phyloP scores from a whole-genome alignment of 108 stramenopile species.

The Nannochloropsis oceanica region DNA sequence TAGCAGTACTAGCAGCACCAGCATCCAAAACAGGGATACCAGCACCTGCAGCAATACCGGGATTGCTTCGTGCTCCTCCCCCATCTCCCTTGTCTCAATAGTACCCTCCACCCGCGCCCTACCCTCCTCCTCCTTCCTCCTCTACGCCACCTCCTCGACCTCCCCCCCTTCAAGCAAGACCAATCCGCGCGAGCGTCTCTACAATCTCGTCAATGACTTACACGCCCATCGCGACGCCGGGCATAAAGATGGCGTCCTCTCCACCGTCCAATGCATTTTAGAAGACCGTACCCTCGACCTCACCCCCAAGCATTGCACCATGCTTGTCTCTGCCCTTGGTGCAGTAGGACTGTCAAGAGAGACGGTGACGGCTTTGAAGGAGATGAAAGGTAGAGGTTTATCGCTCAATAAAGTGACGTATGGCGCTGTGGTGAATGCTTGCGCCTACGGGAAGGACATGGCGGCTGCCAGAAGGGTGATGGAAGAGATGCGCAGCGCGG shows the following conservation, averaged over 20 bases:
- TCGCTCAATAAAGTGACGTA: not conserved
- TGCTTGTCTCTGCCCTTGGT: not conserved
- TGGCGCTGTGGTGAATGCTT: not conserved
- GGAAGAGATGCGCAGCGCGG: not conserved
- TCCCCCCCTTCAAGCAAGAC: not conserved
- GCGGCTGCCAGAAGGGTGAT: not conserved
- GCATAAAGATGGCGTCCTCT: not conserved
- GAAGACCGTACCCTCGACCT: not conserved
- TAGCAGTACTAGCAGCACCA: too few species aligned
- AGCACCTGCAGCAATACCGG: too few species aligned
- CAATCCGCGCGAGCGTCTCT: not conserved
- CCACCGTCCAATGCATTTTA: not conserved
- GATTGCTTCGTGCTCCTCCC: not conserved
- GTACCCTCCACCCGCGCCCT: not conserved
- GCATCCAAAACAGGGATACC: too few species aligned
- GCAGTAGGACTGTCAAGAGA: not conserved
- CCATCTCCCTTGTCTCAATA: not conserved
- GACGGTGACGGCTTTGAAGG: not conserved
- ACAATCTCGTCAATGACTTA: not conserved
- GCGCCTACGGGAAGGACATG: not conserved
- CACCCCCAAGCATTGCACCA: not conserved
- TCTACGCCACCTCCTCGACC: not conserved
- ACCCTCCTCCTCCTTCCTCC: not conserved
- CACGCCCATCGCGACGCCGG: not conserved
- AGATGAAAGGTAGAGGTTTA: not conserved